Base-by-base conservation (phyloP, 1,284 basidiomycete genomes). In the Filobasidium uniguttulatum region DNA sequence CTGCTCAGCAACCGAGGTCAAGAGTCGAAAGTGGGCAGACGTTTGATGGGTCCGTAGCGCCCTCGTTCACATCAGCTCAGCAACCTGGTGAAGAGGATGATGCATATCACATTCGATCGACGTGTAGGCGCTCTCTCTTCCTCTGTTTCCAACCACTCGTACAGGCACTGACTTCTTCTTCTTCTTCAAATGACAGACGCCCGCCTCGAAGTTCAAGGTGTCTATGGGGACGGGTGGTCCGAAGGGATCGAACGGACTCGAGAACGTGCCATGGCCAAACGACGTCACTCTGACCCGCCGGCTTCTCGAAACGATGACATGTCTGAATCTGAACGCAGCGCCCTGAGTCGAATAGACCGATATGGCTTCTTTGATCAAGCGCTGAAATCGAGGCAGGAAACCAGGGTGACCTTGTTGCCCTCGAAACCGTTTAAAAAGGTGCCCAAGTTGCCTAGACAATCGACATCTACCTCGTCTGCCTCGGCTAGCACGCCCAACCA, bases 241-340 rank as follows among this genome's bases (percentile, higher is more conserved):
- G 87, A 91, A 58, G 89, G 89, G 31, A 75, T 89, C 14, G 89
- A 94, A 70, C 78, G 87, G 35, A 94, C 88, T n/a, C 77, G 89
- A 50, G 87, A 87, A n/a, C 77, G 83, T 45, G 72, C 82, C 15
- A 57, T 55, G 12, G 48, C 55, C 1, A 58, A 61, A 30, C 53
- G 67, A 26, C 46, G 57, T 56, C 44, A 78, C 80, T 3, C 60
- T 82, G 9, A 77, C 72, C 10, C 68, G 73, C 69, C 55, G 74
- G 71, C 54, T 64, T 66, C 47, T 4, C 43, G 76, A 45, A 54
- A 52, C 1, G 60, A 61, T 14, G 56, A 58, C 29, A 56, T 71
- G 10, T 56, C 59, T 7, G 62, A 64, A 41, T 55, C 80, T 59
- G 85, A 90, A 63, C 66, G 82, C 49, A 70, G 77, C 54, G 72